Evolutionary conservation across 495 filamentous ascomycete genomes (phyloP), one percentile per base, ranked within the genome.

Genomic region (Neurospora sp.): DNA sequence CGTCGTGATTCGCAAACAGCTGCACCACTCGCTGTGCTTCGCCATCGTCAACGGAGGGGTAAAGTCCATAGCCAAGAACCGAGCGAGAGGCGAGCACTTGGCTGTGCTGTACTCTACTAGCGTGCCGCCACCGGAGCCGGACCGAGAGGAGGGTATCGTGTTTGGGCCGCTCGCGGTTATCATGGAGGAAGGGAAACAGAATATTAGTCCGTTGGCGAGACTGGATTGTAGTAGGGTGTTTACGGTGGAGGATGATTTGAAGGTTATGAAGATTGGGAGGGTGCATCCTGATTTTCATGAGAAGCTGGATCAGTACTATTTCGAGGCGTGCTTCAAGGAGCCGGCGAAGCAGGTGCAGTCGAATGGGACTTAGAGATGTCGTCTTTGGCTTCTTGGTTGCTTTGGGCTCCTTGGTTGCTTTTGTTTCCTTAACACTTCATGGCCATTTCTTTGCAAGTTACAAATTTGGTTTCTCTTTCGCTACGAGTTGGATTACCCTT

Each of bases 21-120:
- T 74, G 44, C 74, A 78, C 72, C 77, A 82, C 74, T 77, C 79
- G 2, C 74, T 83, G 10, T 83, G 81, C 76, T 80, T 83, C 70
- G 71, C 70, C 72, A 80, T 83, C 74, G 78, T 78, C 2, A 80
- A 80, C 6, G 78, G 49, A 37, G 71, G 66, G 14, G 69, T 70
- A 1, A 71, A 44, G 5, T 71, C 66, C 16, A 71, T 37, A 12
- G 37, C 39, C 71, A 74, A 72, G 62, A 66, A 27, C 69, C 4
- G 37, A 71, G 37, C 72, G 38, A 71, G 5, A 73, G 75, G 6
- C 71, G 79, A 31, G 0, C 78, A 82, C 60, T 78, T 75, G 42
- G 77, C 79, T 35, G 81, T 83, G 62, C 74, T 83, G 44, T 66
- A 80, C 72, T 60, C 60, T 16, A 69, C 77, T 6, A 44, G 38